A percentile compares a stretch with the other conserved stretches of the same genome.
These are phyloP conservation scores for Paraurostyla sp. DNA, from an alignment of 73 alveolate species.

Conservation along the genomic window DNA sequence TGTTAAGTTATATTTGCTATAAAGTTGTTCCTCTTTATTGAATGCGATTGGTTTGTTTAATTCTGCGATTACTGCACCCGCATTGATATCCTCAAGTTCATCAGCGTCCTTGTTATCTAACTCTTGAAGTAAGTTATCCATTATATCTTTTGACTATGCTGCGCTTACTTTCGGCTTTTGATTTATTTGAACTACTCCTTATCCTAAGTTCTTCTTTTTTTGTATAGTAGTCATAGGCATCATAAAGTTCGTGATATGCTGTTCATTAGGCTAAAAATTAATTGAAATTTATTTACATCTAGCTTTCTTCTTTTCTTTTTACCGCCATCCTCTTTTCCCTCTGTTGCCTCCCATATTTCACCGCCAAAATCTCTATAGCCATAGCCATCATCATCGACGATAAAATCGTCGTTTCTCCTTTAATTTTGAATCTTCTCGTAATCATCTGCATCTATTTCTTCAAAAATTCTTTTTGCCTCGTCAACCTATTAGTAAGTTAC, in stretches of 20 bases:
- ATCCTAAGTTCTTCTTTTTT: not conserved
- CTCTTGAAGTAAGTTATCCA: constrained; percentile 59
- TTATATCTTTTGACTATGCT: constrained; percentile 41
- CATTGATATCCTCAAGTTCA: constrained; percentile 63
- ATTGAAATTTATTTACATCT: constrained; percentile 20
- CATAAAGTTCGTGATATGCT: constrained; percentile 52
- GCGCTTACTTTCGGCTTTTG: constrained; percentile 28
- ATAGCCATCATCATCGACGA: constrained; percentile 77
- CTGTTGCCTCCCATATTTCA: constrained; percentile 72
- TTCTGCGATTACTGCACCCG: not conserved
- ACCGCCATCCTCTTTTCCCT: constrained; percentile 41
- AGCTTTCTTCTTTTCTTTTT: constrained; percentile 53
- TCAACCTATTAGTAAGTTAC: constrained; percentile 6
- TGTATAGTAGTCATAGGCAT: constrained; percentile 38
- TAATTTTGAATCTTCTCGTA: constrained; percentile 64
- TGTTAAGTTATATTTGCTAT: constrained; percentile 41
- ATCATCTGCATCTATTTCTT: constrained; percentile 72
- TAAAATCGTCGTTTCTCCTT: constrained; percentile 74
- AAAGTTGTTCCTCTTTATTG: constrained; percentile 43
- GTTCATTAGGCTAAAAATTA: constrained; percentile 30
- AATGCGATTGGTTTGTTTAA: constrained; percentile 48
- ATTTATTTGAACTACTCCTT: not conserved
- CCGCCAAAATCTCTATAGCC: constrained; percentile 85
- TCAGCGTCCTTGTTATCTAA: constrained; percentile 54
- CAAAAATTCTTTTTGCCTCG: constrained; percentile 62